phyloP scores from a whole-genome alignment of 345 rosid genomes.

The Aurinia saxatilis region DNA sequence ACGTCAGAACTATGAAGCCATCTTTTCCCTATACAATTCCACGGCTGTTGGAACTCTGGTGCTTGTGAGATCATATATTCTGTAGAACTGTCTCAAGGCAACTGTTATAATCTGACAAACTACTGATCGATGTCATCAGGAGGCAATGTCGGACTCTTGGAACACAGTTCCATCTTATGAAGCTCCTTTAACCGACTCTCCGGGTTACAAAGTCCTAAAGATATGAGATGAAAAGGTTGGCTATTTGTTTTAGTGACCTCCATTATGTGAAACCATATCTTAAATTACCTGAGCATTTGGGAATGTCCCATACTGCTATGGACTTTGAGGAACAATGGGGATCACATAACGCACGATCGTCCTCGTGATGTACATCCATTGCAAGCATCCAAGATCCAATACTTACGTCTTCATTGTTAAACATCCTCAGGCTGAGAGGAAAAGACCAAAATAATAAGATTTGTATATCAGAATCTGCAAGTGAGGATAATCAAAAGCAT shows the following conservation, averaged over 20 bases:
- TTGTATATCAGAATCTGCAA: neutral
- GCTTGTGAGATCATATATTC: conserved; percentile 24
- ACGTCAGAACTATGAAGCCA: conserved; percentile 25
- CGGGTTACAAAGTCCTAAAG: conserved; percentile 70
- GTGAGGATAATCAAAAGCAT: neutral
- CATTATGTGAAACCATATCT: neutral
- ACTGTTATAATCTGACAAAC: neutral
- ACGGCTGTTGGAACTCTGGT: conserved; percentile 11
- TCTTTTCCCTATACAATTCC: conserved; percentile 22
- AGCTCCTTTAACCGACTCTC: conserved; percentile 51
- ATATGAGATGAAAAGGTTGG: neutral
- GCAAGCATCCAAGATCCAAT: conserved; percentile 93
- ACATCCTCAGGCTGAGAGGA: conserved; percentile 69
- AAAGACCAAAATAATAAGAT: neutral
- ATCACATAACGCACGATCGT: conserved; percentile 69
- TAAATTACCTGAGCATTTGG: conserved; percentile 71
- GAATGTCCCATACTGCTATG: conserved; percentile 84
- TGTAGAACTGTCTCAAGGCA: neutral
- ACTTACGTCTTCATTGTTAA: conserved; percentile 85
- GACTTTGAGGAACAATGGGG: conserved; percentile 70
- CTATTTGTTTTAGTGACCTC: neutral
- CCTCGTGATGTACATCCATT: conserved; percentile 76
- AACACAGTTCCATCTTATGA: conserved; percentile 54
- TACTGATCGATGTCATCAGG: conserved; percentile 36
- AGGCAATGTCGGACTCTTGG: conserved; percentile 75